These are phyloP conservation scores for Ophiocordyceps camponoti-rufipedis DNA, from an alignment of 2,329 filamentous ascomycete genomes.

Conservation along the genomic window DNA sequence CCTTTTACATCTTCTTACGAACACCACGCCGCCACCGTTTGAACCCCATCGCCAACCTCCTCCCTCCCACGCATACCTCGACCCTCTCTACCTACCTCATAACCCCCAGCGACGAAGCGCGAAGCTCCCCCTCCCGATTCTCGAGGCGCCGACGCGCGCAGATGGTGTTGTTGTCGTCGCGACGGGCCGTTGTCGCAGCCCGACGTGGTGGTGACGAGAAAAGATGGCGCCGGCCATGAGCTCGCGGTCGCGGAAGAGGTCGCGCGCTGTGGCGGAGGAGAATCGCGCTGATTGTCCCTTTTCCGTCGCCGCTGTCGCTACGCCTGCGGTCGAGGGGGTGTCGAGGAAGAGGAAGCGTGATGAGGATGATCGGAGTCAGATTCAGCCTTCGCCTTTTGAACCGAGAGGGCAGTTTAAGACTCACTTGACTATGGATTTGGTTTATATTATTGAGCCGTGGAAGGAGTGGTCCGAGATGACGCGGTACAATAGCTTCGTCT, in stretches of 20 bases:
- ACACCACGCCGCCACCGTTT: neutral
- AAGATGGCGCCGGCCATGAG: constrained; percentile 5
- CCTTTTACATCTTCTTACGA: neutral
- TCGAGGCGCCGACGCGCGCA: neutral
- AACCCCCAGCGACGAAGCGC: no score
- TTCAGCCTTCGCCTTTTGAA: constrained; percentile 35
- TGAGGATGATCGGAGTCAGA: constrained; percentile 24
- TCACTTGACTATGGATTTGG: constrained; percentile 33
- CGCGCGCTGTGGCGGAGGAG: constrained; percentile 28
- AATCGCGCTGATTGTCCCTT: constrained; percentile 39
- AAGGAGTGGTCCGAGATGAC: constrained; percentile 40
- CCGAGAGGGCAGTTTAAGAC: constrained; percentile 36
- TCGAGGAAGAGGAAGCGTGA: constrained; percentile 30
- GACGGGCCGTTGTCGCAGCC: constrained; percentile 1
- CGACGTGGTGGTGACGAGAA: neutral
- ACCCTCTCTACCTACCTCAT: no score
- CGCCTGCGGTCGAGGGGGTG: constrained; percentile 13
- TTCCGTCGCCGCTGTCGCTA: constrained; percentile 16
- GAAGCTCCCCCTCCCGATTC: no score
- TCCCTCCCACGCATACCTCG: neutral
- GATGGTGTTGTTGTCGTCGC: neutral
- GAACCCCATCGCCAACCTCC: no score
- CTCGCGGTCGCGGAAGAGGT: constrained; percentile 28
- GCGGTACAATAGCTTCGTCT: constrained; percentile 41
- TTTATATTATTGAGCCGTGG: constrained; percentile 33